A percentile compares a stretch with the other conserved stretches of the same genome.
phyloP scores from a whole-genome alignment of 305 asterid genomes.

The Plantago coronopus region DNA sequence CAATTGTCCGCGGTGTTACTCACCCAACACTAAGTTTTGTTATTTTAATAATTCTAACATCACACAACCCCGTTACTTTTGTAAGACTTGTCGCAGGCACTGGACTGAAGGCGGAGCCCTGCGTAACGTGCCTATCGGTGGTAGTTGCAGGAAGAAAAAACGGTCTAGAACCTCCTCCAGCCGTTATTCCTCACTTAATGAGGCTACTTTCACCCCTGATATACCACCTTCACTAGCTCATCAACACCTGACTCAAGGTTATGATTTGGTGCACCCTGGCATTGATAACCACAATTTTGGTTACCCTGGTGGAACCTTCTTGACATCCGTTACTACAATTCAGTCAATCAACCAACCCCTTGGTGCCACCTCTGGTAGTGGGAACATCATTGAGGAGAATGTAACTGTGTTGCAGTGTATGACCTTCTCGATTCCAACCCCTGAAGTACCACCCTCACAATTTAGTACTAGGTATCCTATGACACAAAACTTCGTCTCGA shows the following conservation, averaged over 20 bases:
- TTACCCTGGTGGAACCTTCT: background rate
- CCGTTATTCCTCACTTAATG: background rate
- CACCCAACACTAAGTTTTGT: too few species aligned
- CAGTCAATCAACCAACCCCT: background rate
- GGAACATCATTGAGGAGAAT: background rate
- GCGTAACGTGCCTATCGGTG: background rate
- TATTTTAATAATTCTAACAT: too few species aligned
- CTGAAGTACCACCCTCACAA: background rate
- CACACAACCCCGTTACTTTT: too few species aligned
- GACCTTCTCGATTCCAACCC: background rate
- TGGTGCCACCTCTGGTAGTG: background rate
- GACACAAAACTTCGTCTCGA: background rate
- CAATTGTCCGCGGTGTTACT: too few species aligned
- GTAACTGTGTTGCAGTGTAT: background rate
- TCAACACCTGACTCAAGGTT: background rate
- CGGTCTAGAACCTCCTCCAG: background rate
- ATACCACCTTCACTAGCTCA: background rate
- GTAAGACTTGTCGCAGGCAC: background rate
- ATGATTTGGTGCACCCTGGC: background rate
- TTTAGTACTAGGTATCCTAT: background rate
- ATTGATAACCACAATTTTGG: too few species aligned
- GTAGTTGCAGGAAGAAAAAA: background rate
- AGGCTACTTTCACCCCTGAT: background rate
- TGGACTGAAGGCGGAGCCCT: background rate
- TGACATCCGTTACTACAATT: background rate